Conservation (phyloP, 2,329 filamentous ascomycete genomes). For the Achaetomium macrosporum region DNA sequence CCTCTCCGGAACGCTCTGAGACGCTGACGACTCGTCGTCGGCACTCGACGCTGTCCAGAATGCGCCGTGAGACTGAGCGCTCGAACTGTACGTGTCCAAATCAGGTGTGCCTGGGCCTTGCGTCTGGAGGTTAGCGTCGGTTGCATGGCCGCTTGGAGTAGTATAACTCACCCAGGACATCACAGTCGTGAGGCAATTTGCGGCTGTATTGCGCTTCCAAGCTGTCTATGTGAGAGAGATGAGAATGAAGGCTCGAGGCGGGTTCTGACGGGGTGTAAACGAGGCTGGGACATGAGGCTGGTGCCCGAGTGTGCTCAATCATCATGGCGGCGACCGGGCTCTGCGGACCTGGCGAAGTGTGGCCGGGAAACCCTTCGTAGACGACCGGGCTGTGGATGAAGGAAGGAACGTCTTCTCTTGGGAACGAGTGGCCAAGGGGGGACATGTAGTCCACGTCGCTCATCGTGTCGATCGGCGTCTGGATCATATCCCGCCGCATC, state of each 20-base stretch:
- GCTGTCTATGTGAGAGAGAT: slow-evolving; percentile 42
- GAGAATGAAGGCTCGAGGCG: slow-evolving; percentile 55
- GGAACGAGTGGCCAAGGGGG: slow-evolving; percentile 48
- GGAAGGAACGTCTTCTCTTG: slow-evolving; percentile 44
- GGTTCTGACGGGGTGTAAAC: slow-evolving; percentile 56
- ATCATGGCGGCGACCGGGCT: slow-evolving; percentile 52
- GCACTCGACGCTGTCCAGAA: slow-evolving; percentile 43
- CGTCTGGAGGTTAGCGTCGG: slow-evolving; percentile 24
- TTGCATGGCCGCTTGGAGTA: slow-evolving; percentile 28
- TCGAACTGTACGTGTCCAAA: slow-evolving; percentile 47
- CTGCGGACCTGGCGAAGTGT: slow-evolving; percentile 49
- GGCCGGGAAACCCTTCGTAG: slow-evolving; percentile 51
- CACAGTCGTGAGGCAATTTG: slow-evolving; percentile 50
- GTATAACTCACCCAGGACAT: slow-evolving; percentile 47
- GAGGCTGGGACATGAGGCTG: slow-evolving; percentile 56
- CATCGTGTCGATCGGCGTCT: slow-evolving; percentile 52
- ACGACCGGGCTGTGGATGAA: slow-evolving; percentile 47
- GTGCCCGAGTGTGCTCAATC: slow-evolving; percentile 49
- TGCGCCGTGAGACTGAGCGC: slow-evolving; percentile 41
- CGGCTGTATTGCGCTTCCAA: slow-evolving; percentile 51
- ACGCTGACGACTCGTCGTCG: slow-evolving; percentile 39
- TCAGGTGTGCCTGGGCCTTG: slow-evolving; percentile 44
- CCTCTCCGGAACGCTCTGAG: slow-evolving; percentile 36
- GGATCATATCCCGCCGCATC: slow-evolving; percentile 45
- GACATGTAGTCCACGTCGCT: slow-evolving; percentile 58